Conservation (phyloP, 2,329 filamentous ascomycete genomes). For the Sarocladiaceae sp. region DNA sequence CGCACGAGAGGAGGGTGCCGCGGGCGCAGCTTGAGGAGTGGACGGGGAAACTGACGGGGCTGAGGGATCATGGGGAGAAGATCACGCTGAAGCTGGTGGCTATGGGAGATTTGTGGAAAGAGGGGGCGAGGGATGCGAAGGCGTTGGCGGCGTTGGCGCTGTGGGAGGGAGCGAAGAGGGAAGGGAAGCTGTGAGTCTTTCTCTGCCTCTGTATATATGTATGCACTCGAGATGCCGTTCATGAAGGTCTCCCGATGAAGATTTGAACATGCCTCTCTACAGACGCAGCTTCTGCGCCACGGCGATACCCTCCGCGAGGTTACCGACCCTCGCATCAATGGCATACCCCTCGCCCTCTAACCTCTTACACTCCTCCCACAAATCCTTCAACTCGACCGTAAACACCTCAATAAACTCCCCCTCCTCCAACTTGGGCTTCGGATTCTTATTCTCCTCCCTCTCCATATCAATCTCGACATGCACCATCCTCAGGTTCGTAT, state of each 20-base stretch:
- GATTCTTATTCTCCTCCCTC: slow-evolving; percentile 61
- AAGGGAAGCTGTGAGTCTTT: slow-evolving; percentile 36
- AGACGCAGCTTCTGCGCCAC: slow-evolving; percentile 54
- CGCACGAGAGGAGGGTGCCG: slow-evolving; percentile 46
- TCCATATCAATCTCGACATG: slow-evolving; percentile 68
- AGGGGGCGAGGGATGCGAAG: slow-evolving; percentile 52
- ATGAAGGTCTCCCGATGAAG: background rate
- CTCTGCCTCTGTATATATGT: background rate
- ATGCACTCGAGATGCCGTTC: background rate
- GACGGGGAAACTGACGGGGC: slow-evolving; percentile 51
- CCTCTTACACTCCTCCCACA: slow-evolving; percentile 61
- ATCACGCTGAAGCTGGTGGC: slow-evolving; percentile 55
- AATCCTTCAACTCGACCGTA: slow-evolving; percentile 52
- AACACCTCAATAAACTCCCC: slow-evolving; percentile 81
- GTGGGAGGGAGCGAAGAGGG: slow-evolving; percentile 48
- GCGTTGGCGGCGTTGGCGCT: slow-evolving; percentile 52
- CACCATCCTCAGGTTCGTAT: slow-evolving; percentile 62
- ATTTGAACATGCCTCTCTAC: too few relatives aligned
- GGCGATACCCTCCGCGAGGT: slow-evolving; percentile 72
- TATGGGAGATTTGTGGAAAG: slow-evolving; percentile 50
- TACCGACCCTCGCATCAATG: slow-evolving; percentile 73
- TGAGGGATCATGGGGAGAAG: slow-evolving; percentile 53
- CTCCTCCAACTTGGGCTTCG: slow-evolving; percentile 65
- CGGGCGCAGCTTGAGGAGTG: slow-evolving; percentile 45
- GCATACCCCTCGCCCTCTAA: slow-evolving; percentile 67